phyloP scores from a whole-genome alignment of 2,329 filamentous ascomycete species.

The Colletotrichum paranaense region DNA sequence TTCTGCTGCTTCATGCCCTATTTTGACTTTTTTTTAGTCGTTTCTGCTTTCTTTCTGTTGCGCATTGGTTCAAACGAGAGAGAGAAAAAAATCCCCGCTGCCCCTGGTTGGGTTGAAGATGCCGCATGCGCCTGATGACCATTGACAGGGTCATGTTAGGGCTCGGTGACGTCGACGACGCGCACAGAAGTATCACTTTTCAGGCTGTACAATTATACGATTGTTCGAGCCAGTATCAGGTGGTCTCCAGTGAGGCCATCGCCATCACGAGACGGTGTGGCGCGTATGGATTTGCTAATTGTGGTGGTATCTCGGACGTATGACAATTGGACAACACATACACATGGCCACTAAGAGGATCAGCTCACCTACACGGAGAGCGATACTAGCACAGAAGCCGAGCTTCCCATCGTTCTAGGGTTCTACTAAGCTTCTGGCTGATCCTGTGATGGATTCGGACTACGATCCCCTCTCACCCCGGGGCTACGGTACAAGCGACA shows the following conservation, averaged over 20 bases:
- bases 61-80: background rate
- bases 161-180: slow-evolving; percentile 29
- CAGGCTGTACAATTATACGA: background rate
- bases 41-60: background rate
- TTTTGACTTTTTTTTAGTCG: slow-evolving; percentile 16
- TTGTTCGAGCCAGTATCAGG: background rate
- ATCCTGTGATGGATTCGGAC: background rate
- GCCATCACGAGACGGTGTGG: slow-evolving; percentile 9
- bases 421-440: background rate
- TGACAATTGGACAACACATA: background rate
- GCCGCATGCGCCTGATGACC: background rate
- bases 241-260: background rate
- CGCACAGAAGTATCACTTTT: slow-evolving; percentile 18
- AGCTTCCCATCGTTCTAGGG: background rate
- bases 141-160: slow-evolving; percentile 25
- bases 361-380: slow-evolving; percentile 1
- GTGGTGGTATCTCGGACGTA: slow-evolving; percentile 14
- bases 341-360: background rate
- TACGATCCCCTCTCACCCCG: background rate
- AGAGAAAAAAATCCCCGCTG: slow-evolving; percentile 3
- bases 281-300: background rate
- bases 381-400: background rate
- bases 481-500: slow-evolving; percentile 20
- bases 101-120: slow-evolving; percentile 21
- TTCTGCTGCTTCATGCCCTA: slow-evolving; percentile 23